Percentiles rank a stretch among this genome's conserved stretches.
Conservation (phyloP, 225 moss, liverwort and hornwort species). For the Physcomitrium patens region DNA sequence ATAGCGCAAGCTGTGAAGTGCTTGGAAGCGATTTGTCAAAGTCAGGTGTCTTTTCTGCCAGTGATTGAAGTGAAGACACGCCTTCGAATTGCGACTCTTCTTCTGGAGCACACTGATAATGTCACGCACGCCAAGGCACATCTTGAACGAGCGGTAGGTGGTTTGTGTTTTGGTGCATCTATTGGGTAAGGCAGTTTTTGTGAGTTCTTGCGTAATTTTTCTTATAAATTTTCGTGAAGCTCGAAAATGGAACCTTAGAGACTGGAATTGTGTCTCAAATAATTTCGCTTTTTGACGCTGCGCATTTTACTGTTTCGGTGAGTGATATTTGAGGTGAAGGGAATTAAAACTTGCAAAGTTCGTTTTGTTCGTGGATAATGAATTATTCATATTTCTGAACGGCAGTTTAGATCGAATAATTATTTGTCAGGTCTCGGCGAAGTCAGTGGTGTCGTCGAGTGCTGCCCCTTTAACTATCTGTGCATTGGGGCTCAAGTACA, state of each 20-base stretch:
- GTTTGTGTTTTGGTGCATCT: background rate
- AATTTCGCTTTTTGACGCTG: background rate
- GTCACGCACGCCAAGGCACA: constrained; percentile 64
- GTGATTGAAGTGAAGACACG: constrained; percentile 72
- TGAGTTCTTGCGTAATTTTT: too few relatives aligned
- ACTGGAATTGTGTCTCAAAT: background rate
- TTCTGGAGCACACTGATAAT: constrained; percentile 59
- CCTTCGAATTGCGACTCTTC: constrained; percentile 60
- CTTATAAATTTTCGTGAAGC: background rate
- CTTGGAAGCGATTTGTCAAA: constrained; percentile 74
- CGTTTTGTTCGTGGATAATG: constrained; percentile 10
- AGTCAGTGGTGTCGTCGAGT: background rate
- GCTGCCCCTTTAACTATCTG: too few relatives aligned
- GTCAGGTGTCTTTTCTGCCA: constrained; percentile 69
- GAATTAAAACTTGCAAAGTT: constrained; percentile 13
- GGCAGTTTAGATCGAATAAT: constrained; percentile 19
- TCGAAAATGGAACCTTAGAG: constrained; percentile 4
- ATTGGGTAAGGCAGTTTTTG: too few relatives aligned
- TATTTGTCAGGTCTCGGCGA: background rate
- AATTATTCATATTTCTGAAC: constrained; percentile 8
- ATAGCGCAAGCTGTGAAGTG: constrained; percentile 60
- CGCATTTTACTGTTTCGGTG: background rate
- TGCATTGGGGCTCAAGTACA: too few relatives aligned
- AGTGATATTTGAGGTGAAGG: background rate
- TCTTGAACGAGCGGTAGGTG: constrained; percentile 64